Percentiles rank a stretch among this genome's conserved stretches.
Conservation (phyloP, 2,329 filamentous ascomycete genomes). For the Exophiala spinifera region DNA sequence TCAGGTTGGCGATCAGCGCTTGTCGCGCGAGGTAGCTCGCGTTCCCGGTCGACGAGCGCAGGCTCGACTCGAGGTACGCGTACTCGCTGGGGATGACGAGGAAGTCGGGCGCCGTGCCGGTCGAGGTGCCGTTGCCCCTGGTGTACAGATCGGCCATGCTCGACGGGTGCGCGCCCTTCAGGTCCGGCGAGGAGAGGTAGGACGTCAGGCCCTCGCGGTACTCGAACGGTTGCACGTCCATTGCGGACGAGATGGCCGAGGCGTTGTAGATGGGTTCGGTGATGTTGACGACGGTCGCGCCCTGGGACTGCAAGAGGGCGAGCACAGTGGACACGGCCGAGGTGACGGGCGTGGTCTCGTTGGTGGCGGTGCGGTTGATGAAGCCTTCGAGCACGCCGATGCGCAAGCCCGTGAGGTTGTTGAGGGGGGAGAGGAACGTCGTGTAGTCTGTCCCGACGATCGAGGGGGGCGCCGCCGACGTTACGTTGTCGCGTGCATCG, state of each 20-base stretch:
- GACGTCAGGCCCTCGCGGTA: conserved; percentile 54
- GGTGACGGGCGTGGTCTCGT: conserved; percentile 59
- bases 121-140: conserved; percentile 35
- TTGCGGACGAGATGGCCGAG: conserved; percentile 43
- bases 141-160: conserved; percentile 22
- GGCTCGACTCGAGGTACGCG: conserved; percentile 51
- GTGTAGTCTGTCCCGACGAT: conserved; percentile 48
- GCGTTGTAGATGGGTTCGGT: conserved; percentile 51
- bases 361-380: conserved; percentile 51
- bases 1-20: conserved; percentile 53
- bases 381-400: conserved; percentile 42
- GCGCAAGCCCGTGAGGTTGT: not conserved
- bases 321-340: conserved; percentile 50
- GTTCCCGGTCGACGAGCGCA: conserved; percentile 53
- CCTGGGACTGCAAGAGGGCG: conserved; percentile 45
- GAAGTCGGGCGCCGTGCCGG: conserved; percentile 45
- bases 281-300: conserved; percentile 52
- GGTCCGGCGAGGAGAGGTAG: conserved; percentile 51
- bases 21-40: conserved; percentile 49
- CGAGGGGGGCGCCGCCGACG: conserved; percentile 43
- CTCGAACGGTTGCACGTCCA: conserved; percentile 62
- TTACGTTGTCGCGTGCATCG: conserved; percentile 53
- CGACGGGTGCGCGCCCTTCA: conserved; percentile 43
- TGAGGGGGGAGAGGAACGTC: conserved; percentile 33
- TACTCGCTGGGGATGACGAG: conserved; percentile 61